Base-by-base conservation (phyloP, 2,329 filamentous ascomycete genomes). In the Gremmenia infestans region DNA sequence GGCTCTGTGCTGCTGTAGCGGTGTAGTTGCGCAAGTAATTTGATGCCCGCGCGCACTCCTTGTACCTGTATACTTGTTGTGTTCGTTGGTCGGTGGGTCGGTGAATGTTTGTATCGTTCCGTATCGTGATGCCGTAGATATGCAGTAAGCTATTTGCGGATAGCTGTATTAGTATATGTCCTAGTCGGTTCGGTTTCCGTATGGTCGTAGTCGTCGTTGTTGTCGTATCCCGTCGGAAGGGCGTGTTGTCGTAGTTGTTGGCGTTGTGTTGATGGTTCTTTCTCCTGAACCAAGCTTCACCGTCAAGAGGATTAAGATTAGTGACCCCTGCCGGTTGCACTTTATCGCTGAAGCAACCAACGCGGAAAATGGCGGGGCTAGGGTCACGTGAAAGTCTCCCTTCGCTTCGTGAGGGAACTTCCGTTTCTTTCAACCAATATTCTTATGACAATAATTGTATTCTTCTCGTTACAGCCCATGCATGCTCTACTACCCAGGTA, bases 1-100 rank as follows among this genome's bases (percentile, higher is more conserved):
- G 22, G 43, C 52, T 23, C 22, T 55, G 42, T 56, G 50, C 37
- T 53, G 56, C 43, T 59, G 50, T 53, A 53, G 54, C 54, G 57
- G 62, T 63, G 57, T 59, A 25, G 46, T 39, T 57, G 50, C 48
- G 32, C 50, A 40, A 58, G 54, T 51, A 49, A 40, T 45, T 36
- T 17, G 32, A 52, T 47, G 51, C 53, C 53, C 50, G 52, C 58
- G 60, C 58, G 53, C 54, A 32, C 28, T 49, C 50, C 48, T 56
- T 35, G 37, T 53, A 48, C 23, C 35, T 23, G 51, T 46, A 39
- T 28, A 32, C 28, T 40, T 40, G 14, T 55, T 37, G 53, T 50
- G 32, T 55, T 51, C 35, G 48, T 48, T 46, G 28, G 17, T 50
- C 28, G 48, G 48, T 40, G 23, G 53, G 46, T 47, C 45, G 45